Conservation (phyloP, 225 moss, liverwort and hornwort species). For the Thuidium tamariscinum region DNA sequence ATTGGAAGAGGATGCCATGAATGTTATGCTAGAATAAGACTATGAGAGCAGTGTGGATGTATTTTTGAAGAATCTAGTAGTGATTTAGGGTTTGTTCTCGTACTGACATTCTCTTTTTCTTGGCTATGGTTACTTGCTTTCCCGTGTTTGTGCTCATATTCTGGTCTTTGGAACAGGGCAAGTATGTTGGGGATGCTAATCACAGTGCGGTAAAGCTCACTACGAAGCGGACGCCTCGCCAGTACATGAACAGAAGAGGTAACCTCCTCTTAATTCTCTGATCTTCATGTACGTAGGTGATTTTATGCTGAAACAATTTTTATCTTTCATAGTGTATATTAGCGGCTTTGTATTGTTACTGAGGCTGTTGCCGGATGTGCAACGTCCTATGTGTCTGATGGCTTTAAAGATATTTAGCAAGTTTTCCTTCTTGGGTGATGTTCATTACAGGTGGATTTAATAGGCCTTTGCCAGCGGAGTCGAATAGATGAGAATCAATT, state of each 20-base stretch:
- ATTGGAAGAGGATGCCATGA: background rate
- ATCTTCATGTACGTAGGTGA: background rate
- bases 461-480: slow-evolving; percentile 91
- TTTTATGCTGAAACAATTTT: background rate
- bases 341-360: background rate
- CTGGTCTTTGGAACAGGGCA: slow-evolving; percentile 34
- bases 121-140: background rate
- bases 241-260: slow-evolving; percentile 98
- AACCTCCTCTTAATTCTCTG: background rate
- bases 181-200: slow-evolving; percentile 89
- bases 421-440: background rate
- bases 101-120: background rate
- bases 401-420: background rate
- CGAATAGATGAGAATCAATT: slow-evolving; percentile 61
- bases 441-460: slow-evolving; percentile 70
- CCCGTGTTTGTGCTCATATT: background rate
- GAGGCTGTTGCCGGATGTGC: background rate
- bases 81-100: background rate
- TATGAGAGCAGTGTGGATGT: background rate
- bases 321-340: background rate
- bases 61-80: background rate
- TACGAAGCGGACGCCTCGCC: slow-evolving; percentile 83
- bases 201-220: slow-evolving; percentile 98
- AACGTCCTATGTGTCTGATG: background rate
- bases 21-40: background rate